These are phyloP conservation scores for Anisodus acutangulus DNA, from an alignment of 257 asterid species.

Conservation along the genomic window DNA sequence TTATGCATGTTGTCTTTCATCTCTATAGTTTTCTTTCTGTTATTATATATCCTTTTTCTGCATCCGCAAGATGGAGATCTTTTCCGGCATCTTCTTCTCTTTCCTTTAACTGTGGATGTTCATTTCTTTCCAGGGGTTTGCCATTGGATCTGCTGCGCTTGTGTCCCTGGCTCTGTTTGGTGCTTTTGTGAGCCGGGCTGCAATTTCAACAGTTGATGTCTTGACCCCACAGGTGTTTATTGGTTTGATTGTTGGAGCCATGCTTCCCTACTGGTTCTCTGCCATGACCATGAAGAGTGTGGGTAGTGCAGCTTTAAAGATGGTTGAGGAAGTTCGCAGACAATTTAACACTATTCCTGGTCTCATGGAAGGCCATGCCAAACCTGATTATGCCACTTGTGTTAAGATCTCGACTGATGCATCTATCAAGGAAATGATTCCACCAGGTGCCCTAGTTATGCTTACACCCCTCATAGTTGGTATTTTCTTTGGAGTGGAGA, in stretches of 20 bases:
- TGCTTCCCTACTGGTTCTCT: conserved; percentile 97
- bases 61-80: not conserved
- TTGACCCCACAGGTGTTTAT: conserved; percentile 90
- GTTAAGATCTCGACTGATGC: conserved; percentile 94
- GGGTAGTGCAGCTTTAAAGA: conserved; percentile 87
- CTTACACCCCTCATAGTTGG: conserved; percentile 89
- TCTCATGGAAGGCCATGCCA: conserved; percentile 77
- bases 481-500: conserved; percentile 83
- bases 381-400: conserved; percentile 88
- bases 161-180: conserved; percentile 90
- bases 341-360: conserved; percentile 90
- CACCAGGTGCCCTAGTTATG: conserved; percentile 96
- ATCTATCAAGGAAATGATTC: conserved; percentile 90
- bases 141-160: conserved; percentile 97
- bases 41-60: not conserved
- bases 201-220: conserved; percentile 72
- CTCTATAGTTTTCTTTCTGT: not conserved
- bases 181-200: conserved; percentile 92
- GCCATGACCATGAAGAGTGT: conserved; percentile 99
- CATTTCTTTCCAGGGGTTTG: conserved; percentile 63
- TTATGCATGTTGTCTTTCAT: not conserved
- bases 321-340: conserved; percentile 94
- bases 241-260: conserved; percentile 85
- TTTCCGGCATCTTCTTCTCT: not conserved
- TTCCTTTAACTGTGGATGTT: conserved; percentile 6